Evolutionary conservation across 2,329 filamentous ascomycete species (phyloP).

Genomic region (Colletotrichum gigasporum): DNA sequence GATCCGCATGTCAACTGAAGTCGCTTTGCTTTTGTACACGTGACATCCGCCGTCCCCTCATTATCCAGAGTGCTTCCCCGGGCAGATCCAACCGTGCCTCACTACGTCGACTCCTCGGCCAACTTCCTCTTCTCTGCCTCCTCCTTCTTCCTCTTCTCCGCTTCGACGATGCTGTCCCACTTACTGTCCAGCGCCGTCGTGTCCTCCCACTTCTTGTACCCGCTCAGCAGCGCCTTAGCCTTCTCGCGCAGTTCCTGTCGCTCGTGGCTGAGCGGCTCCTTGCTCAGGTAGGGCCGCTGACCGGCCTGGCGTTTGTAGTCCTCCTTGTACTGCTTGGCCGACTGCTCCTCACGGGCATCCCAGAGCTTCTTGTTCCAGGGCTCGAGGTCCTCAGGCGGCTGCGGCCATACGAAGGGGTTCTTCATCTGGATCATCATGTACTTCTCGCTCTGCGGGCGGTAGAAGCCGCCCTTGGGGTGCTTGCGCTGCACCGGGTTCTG

Average conservation of each 20-base stretch:
- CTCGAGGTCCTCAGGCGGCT: conserved; percentile 68
- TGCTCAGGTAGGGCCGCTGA: conserved; percentile 47
- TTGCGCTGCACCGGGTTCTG: conserved; percentile 66
- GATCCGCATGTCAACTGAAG: conserved; percentile 16
- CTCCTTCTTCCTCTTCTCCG: conserved; percentile 37
- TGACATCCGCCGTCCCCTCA: background rate
- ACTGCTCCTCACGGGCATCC: conserved; percentile 58
- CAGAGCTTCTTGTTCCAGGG: conserved; percentile 73
- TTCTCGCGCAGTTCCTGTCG: conserved; percentile 53
- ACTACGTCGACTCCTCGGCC: too few relatives aligned
- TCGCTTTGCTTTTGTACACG: conserved; percentile 21
- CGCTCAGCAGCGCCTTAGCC: conserved; percentile 69
- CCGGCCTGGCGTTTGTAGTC: conserved; percentile 43
- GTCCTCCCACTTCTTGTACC: conserved; percentile 60
- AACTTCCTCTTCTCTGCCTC: conserved; percentile 27
- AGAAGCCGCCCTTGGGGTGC: conserved; percentile 63
- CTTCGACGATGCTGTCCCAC: conserved; percentile 40
- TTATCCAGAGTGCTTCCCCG: conserved; percentile 10
- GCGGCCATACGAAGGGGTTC: conserved; percentile 89
- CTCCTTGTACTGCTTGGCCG: conserved; percentile 51
- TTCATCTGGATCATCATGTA: conserved; percentile 94
- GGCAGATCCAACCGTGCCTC: too few relatives aligned
- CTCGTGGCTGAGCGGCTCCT: conserved; percentile 50
- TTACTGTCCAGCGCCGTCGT: conserved; percentile 37
- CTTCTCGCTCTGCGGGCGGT: conserved; percentile 80